phyloP scores from a whole-genome alignment of 2,329 filamentous ascomycete species.

The Aureobasidium melanogenum region DNA sequence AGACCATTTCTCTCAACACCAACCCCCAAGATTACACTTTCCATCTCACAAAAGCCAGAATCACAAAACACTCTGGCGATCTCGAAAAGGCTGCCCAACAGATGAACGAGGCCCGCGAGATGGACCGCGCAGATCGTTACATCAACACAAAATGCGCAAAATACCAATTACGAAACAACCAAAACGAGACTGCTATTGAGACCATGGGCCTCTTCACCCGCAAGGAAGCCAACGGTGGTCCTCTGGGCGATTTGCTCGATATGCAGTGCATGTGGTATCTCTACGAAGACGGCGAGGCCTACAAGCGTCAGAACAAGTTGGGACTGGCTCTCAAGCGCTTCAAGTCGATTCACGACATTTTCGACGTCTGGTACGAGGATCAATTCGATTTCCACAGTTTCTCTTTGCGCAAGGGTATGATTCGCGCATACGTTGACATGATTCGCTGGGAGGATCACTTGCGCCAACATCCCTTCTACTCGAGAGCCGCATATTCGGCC shows the following conservation, averaged over 20 bases:
- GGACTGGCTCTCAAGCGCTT: constrained; percentile 88
- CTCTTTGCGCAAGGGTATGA: constrained; percentile 91
- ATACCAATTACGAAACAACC: constrained; percentile 87
- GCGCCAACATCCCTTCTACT: constrained; percentile 88
- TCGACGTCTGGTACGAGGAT: constrained; percentile 96
- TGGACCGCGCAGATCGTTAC: constrained; percentile 87
- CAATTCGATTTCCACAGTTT: constrained; percentile 99
- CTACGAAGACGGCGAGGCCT: constrained; percentile 88
- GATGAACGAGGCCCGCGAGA: constrained; percentile 77
- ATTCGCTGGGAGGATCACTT: constrained; percentile 89
- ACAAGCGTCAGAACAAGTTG: constrained; percentile 70
- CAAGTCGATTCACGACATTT: constrained; percentile 80
- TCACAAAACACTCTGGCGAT: constrained; percentile 85
- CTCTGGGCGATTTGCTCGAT: constrained; percentile 82
- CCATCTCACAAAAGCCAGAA: constrained; percentile 88
- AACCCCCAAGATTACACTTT: constrained; percentile 85
- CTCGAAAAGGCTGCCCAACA: constrained; percentile 68
- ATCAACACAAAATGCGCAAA: constrained; percentile 99
- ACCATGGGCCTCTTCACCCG: constrained; percentile 93
- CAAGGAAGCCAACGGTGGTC: constrained; percentile 78
- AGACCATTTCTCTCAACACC: constrained; percentile 69
- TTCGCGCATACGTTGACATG: constrained; percentile 92
- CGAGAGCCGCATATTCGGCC: constrained; percentile 71
- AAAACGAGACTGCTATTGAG: constrained; percentile 75
- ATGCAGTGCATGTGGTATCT: constrained; percentile 99